A percentile compares a stretch with the other conserved stretches of the same genome.
These are phyloP conservation scores for Thelephora ganbajun DNA, from an alignment of 768 basidiomycete genomes.

Conservation along the genomic window DNA sequence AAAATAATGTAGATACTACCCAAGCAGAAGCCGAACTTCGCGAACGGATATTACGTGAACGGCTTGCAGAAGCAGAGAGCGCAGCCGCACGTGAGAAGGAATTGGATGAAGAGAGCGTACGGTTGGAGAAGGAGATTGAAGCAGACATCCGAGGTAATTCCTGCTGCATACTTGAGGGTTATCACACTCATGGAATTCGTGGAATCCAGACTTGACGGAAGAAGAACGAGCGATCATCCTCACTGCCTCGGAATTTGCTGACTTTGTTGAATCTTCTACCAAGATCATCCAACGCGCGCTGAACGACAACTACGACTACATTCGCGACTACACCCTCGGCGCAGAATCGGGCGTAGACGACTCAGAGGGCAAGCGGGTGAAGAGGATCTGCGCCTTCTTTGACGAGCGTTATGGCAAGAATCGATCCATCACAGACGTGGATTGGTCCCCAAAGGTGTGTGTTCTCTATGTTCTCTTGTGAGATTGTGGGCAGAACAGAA, in stretches of 20 bases:
- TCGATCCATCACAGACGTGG: constrained; percentile 88
- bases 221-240: constrained; percentile 76
- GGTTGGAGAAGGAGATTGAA: constrained; percentile 76
- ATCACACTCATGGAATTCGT: not conserved
- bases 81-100: constrained; percentile 58
- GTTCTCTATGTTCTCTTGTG: not conserved
- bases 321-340: constrained; percentile 89
- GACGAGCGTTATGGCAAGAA: constrained; percentile 89
- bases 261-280: constrained; percentile 89
- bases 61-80: constrained; percentile 53
- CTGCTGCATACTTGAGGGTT: too few species aligned
- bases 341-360: constrained; percentile 78
- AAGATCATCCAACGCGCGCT: constrained; percentile 92
- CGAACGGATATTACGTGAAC: constrained; percentile 51
- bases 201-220: constrained; percentile 58
- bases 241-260: constrained; percentile 79
- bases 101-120: constrained; percentile 70
- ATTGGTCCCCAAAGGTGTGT: constrained; percentile 92
- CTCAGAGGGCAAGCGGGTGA: constrained; percentile 79
- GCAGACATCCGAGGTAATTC: constrained; percentile 68
- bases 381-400: constrained; percentile 87
- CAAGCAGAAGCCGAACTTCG: constrained; percentile 60
- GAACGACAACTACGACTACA: constrained; percentile 94
- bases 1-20: constrained; percentile 40
- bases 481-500: too few species aligned